Base-by-base conservation (phyloP, 75 land plant species). In the Selaginella moellendorffii region DNA sequence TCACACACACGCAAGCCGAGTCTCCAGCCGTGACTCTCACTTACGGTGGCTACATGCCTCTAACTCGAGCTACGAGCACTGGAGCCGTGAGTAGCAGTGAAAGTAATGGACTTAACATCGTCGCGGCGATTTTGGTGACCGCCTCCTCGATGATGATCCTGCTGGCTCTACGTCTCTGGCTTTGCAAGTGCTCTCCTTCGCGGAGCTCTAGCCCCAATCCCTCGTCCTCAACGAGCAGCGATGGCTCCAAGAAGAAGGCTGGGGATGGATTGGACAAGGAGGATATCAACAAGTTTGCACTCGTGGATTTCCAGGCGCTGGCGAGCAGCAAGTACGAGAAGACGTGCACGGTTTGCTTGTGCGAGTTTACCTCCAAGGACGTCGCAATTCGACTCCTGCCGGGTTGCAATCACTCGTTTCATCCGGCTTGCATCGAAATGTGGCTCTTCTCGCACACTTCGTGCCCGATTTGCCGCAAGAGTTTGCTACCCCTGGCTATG, bases 381-480 rank as follows among this genome's bases (percentile, higher is more conserved):
- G 95, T 82, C 54, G 66, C 30, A 54, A 42, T 88, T 1, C 76
- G 95, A 27, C 64, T 88, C 24, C 60, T 88, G 58, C 93, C 93
- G 25, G 80, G 76, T 46, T 88, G 88, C 54, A 77, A 77, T 56
- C 95, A 88, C 52, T 81, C 83, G 19, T 88, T 88, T 69, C 95
- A 88, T 53, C 54, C 78, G 18, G 65, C 30, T 0, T 85, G 89
- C 71, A 82, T 85, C 59, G 88, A 88, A 62, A 78, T 74, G 1
- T 88, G 89, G 89, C 74, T 85, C 29, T 71, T 72, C 19, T 72
- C 82, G 2, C 89, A 88, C 74, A 78, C 83, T 29, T 80, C 65
- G 26, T 85, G 95, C 69, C 95, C 95, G 0, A 66, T 85, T 1
- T 88, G 95, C 58, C 75, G 95, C 1, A 36, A 36, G 46, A 36